Evolutionary conservation across 306 rosid genomes (phyloP).

Genomic region (Vigna mungo): DNA sequence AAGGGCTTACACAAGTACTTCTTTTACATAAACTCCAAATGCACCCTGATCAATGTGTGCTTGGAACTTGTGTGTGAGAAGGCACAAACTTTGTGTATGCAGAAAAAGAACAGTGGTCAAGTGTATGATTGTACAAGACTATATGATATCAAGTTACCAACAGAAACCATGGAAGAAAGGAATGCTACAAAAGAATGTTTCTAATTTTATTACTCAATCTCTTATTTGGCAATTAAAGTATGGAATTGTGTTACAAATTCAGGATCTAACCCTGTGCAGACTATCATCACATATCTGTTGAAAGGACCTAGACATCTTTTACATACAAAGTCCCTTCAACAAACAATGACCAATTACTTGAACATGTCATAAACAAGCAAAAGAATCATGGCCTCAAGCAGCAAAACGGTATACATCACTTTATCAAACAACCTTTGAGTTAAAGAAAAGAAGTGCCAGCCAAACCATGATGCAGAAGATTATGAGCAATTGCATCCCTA

Average conservation of each 20-base stretch:
- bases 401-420: not conserved
- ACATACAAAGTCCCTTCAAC: conserved; percentile 58
- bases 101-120: conserved; percentile 15
- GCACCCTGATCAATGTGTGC: no score
- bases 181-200: conserved; percentile 48
- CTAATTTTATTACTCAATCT: conserved; percentile 37
- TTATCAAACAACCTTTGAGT: conserved; percentile 29
- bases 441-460: conserved; percentile 88
- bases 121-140: not conserved
- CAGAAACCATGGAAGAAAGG: conserved; percentile 31
- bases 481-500: conserved; percentile 92
- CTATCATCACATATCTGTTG: conserved; percentile 44
- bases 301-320: conserved; percentile 51
- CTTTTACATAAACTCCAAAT: no score
- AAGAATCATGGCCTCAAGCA: conserved; percentile 40
- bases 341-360: conserved; percentile 50
- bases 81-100: conserved; percentile 4
- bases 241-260: conserved; percentile 40
- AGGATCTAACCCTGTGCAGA: conserved; percentile 47
- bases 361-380: conserved; percentile 47
- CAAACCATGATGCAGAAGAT: conserved; percentile 93
- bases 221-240: conserved; percentile 44
- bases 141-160: not conserved
- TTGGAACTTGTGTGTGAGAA: not conserved
- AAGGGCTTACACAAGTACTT: no score